Conservation (phyloP, 2,329 filamentous ascomycete genomes). For the Ophiosphaerella narmari region DNA sequence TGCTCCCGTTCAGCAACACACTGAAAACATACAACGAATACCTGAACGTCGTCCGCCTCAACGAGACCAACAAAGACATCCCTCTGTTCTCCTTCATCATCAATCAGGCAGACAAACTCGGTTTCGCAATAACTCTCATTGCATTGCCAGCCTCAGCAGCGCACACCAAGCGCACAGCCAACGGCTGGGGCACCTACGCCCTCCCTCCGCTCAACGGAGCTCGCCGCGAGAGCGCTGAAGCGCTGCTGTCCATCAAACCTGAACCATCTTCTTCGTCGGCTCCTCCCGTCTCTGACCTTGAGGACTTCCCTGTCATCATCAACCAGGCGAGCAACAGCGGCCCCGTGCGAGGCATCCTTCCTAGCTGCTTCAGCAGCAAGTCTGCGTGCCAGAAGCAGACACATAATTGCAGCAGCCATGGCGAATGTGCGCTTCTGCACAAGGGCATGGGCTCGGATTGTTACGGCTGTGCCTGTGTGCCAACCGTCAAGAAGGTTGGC, state of each 20-base stretch:
- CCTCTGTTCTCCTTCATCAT: slow-evolving; percentile 11
- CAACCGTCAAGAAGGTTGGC: slow-evolving; percentile 57
- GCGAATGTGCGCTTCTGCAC: slow-evolving; percentile 73
- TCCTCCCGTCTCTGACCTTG: slow-evolving; percentile 26
- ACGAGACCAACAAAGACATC: slow-evolving; percentile 26
- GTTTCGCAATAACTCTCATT: slow-evolving; percentile 43
- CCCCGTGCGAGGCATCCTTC: slow-evolving; percentile 60
- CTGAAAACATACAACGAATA: slow-evolving; percentile 34
- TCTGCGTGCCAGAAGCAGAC: slow-evolving; percentile 73
- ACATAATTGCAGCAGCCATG: slow-evolving; percentile 80
- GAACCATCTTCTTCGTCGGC: slow-evolving; percentile 31
- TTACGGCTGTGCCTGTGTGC: slow-evolving; percentile 77
- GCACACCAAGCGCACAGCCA: slow-evolving; percentile 37
- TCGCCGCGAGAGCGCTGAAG: slow-evolving; percentile 39
- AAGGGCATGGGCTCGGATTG: slow-evolving; percentile 57
- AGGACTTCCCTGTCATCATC: slow-evolving; percentile 34
- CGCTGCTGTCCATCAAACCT: slow-evolving; percentile 32
- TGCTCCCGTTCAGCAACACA: slow-evolving; percentile 23
- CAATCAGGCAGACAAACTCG: slow-evolving; percentile 14
- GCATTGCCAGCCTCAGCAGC: slow-evolving; percentile 40
- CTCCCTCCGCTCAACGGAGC: slow-evolving; percentile 27
- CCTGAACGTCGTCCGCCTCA: slow-evolving; percentile 30
- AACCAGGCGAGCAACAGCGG: slow-evolving; percentile 28
- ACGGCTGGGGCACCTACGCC: slow-evolving; percentile 44
- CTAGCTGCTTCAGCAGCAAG: slow-evolving; percentile 74